Base-by-base conservation (phyloP, 176 grass and related monocot species). In the Luzula sylvatica region DNA sequence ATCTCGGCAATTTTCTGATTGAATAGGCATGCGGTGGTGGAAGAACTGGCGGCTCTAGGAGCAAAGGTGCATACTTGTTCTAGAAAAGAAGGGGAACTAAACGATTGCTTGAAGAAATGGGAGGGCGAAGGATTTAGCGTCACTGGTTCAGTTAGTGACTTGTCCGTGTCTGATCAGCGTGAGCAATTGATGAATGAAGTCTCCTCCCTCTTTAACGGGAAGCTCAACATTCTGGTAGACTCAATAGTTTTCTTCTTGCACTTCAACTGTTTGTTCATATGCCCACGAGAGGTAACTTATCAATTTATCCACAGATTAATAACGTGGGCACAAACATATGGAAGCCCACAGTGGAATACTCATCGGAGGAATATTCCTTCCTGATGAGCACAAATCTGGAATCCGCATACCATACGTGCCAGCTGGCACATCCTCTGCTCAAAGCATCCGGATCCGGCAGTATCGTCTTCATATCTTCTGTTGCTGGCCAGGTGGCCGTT, bases 361-460 rank as follows among this genome's bases (percentile, higher is more conserved):
- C 53, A 38, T 45, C 71, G 20, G 74, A 86, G 8, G 84, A 96
- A 2, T 96, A 82, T 58, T 86, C 81, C 2, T 77, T 82, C 26
- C 1, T 89, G 23, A 96, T 89, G 84, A 24, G 21, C n/a, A 86
- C 81, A 17, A 89, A 96, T 58, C 74, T 96, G 28, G 90, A 96
- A 13, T 96, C 90, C 24, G 55, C 71, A 1, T 96, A 77, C 70
- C 84, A 96, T 68, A 26, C 85, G 20, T 89, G 77, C 74, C 90
- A 96, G 81, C 69, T 96, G 56, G 71, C 84, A 15, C 81, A 96
- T 56, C 81, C 90, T 75, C 77, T 89, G 67, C 52, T 96, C 8
- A 86, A 82, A 81, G 78, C 63, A 25, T 82, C 81, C 24, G 81
- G 67, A 5, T 65, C 56, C 6, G 84, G 74, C 47, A 96, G 71